Base-by-base conservation (phyloP, 1,284 basidiomycete genomes). In the Fomes fomentarius region DNA sequence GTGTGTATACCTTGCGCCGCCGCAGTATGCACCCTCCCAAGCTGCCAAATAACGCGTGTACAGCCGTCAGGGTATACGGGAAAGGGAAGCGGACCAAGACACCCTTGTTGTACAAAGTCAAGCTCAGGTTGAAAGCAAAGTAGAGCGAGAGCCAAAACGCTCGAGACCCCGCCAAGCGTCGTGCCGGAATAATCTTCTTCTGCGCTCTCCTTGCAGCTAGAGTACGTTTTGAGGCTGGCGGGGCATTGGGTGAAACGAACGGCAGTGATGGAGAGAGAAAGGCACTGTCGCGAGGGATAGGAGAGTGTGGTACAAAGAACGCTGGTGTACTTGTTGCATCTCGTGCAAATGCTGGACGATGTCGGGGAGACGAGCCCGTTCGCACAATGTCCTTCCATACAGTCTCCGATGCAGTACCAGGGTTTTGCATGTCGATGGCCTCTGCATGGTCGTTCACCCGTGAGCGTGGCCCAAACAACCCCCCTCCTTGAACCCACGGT, bases 31-130 rank as follows among this genome's bases (percentile, higher is more conserved):
- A 81, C n/a, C 88, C 88, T n/a, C 95, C 95, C 14, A 92, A 71
- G 30, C 85, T 82, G 0, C 91, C 91, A 48, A 85, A 93, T n/a
- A 95, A 73, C 0, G 93, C 87, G 66, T 95, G 94, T 1, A 95
- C 63, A 4, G 93, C 92, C 1, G 93, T 95, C 28, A 96, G 79
- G 2, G 91, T 91, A 75, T 96, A 97, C 4, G 95, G 94, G 67
- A 93, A 97, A 0, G 95, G 95, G 69, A 97, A 97, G 52, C 81
- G 83, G 49, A 91, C 86, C 54, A 97, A 83, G 10, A 97, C 87
- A 38, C 84, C 78, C 74, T 98, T 97, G 82, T 97, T 97, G 75
- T 93, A 96, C 38, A 98, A 75, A 1, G 95, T 97, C 59, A 97
- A 81, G 7, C 82, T 81, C 30, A 98, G 85, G 71, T 97, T 97